Evolutionary conservation across 73 alveolate species (phyloP), one percentile per base, ranked within the genome.

Genomic region (Paramecium caudatum): DNA sequence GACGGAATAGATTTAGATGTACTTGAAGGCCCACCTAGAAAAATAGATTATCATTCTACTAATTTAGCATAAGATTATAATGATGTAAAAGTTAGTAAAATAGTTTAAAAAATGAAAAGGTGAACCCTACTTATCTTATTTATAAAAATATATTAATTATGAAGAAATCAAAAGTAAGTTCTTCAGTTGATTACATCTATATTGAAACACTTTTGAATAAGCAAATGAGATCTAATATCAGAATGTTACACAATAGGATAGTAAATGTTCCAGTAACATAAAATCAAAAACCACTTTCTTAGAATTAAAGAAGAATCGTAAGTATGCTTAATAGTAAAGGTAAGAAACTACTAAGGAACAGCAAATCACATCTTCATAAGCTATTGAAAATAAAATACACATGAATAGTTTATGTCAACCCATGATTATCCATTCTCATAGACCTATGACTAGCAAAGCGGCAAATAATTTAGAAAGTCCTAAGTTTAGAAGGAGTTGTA

Each of bases 61-160:
- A 74, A 39, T 41, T 45, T 74, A n/a, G 25, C 30, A 41, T 74
- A 74, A 21, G 88, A 74, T 41, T 74, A 74, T n/a, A 39, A 74
- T 74, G 88, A 74, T 74, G 88, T 74, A 1, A 74, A 74, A 45
- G 88, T 74, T 15, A 39, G 47, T 13, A 74, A 74, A 45, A 74
- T 74, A 10, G 50, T 65, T n/a, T 33, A 65, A 17, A 65, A 65
- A 65, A 55, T 55, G 80, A 55, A 55, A 55, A 55, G 80, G 30
- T 55, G 80, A 55, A n/a, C n/a, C n/a, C n/a, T n/a, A n/a, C n/a
- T n/a, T n/a, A n/a, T n/a, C n/a, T n/a, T n/a, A n/a, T n/a, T n/a
- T n/a, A n/a, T n/a, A n/a, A n/a, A n/a, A n/a, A n/a, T n/a, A n/a
- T n/a, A n/a, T n/a, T 49, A 16, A 21, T 16, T 13, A 49, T 49